Evolutionary conservation across 2,329 filamentous ascomycete genomes (phyloP), one percentile per base, ranked within the genome.

Genomic region (Aspergillus ochraceoroseus): DNA sequence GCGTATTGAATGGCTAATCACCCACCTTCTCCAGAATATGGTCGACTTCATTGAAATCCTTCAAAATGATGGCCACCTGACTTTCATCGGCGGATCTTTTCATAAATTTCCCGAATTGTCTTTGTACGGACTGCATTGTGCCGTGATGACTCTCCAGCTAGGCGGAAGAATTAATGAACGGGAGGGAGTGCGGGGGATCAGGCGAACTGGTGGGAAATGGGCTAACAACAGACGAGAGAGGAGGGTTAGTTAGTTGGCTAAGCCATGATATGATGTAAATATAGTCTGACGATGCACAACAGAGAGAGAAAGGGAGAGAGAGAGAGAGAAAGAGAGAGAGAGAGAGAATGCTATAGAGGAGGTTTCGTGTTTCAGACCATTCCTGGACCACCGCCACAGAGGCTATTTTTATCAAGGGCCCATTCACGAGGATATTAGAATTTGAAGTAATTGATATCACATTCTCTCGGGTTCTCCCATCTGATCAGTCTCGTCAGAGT

Each of bases 11-110:
- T 35, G 30, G 35, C 41, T 29, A 43, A 55, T 39, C 34, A 37
- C 68, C 43, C 70, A 87, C 85, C 72, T 80, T 81, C 49, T 77
- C 74, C 48, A 92, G 73, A 59, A 89, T 76, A 51, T 77, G 77
- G 62, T 92, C 84, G 17, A 82, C 83, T 63, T 89, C 82, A 53
- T 87, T 83, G 59, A 88, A 92, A 57, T 92, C 86, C 53, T 79
- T 82, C 41, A 94, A 69, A 38, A 92, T 71, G 30, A 82, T 75
- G 7, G 82, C 80, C 31, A 90, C 80, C 58, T 87, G 83, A 50
- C 82, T 82, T 59, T 87, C 83, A 63, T 92, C 83, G 41, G 82
- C 84, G 15, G 81, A 79, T 47, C 80, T 76, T 57, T 77, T 79
- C 66, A 80, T 74, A 58, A 89, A 77, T 64, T 77, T 82, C 46